Conservation (phyloP, 1,284 basidiomycete species). For the Cutaneotrichosporon daszewskae region DNA sequence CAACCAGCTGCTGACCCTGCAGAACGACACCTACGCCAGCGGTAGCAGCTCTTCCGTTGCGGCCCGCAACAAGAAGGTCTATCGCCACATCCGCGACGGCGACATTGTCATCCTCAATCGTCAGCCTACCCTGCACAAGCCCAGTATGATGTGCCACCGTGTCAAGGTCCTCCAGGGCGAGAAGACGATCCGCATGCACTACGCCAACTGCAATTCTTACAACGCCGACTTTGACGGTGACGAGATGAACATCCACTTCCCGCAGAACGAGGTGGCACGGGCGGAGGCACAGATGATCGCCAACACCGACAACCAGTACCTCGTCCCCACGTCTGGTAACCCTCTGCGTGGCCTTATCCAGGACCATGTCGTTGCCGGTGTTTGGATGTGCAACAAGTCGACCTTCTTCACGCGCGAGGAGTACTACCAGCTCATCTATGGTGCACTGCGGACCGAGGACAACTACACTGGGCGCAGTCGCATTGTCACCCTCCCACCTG, state of each 20-base stretch:
- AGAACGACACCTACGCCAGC: slow-evolving; percentile 60
- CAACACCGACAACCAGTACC: slow-evolving; percentile 98
- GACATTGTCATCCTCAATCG: slow-evolving; percentile 96
- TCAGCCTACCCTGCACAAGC: slow-evolving; percentile 97
- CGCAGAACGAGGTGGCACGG: slow-evolving; percentile 78
- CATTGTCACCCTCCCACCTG: slow-evolving; percentile 77
- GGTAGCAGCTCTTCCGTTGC: slow-evolving; percentile 55
- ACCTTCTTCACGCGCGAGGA: slow-evolving; percentile 92
- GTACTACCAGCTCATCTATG: slow-evolving; percentile 95
- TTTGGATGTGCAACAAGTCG: slow-evolving; percentile 98
- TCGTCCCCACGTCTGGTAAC: slow-evolving; percentile 96
- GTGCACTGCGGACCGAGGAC: slow-evolving; percentile 85
- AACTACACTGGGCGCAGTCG: slow-evolving; percentile 62
- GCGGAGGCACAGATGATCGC: slow-evolving; percentile 91
- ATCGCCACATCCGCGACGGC: slow-evolving; percentile 89
- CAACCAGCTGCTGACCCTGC: slow-evolving; percentile 92
- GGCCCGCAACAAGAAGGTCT: slow-evolving; percentile 91
- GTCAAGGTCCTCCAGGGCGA: slow-evolving; percentile 90
- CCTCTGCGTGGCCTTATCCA: slow-evolving; percentile 97
- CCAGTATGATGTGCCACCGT: slow-evolving; percentile 99
- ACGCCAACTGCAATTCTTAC: slow-evolving; percentile 99
- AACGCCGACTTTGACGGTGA: slow-evolving; percentile 99
- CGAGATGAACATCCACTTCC: slow-evolving; percentile 99
- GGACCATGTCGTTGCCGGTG: slow-evolving; percentile 96
- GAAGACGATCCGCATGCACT: slow-evolving; percentile 99